These are phyloP conservation scores for Colletotrichum musae DNA, from an alignment of 2,329 filamentous ascomycete species.

Conservation along the genomic window DNA sequence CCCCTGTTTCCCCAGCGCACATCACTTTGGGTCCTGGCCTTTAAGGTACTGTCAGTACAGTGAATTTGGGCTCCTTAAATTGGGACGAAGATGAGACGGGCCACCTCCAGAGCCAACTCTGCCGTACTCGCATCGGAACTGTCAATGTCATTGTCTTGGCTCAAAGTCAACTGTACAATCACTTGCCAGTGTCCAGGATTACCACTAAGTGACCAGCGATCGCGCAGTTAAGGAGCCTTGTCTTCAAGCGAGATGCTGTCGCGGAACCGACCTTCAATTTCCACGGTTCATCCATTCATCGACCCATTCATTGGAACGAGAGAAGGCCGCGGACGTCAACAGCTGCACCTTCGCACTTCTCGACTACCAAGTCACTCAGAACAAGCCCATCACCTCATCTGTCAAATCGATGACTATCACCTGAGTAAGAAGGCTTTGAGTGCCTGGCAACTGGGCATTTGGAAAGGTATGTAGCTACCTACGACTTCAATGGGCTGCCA, in stretches of 20 bases:
- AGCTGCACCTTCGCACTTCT: not conserved
- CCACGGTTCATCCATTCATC: conserved; percentile 30
- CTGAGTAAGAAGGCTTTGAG: too few species aligned
- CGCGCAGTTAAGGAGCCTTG: too few species aligned
- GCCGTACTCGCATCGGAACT: not conserved
- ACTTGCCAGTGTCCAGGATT: too few species aligned
- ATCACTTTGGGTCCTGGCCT: conserved; percentile 3
- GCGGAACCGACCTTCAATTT: conserved; percentile 29
- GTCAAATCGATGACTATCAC: too few species aligned
- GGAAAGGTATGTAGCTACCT: too few species aligned
- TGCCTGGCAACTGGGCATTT: too few species aligned
- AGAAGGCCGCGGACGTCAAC: not conserved
- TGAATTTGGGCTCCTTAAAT: conserved; percentile 16
- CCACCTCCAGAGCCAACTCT: conserved; percentile 13
- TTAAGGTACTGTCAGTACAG: conserved; percentile 38
- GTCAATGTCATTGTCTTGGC: conserved; percentile 5
- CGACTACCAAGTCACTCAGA: not conserved
- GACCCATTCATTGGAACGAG: conserved; percentile 26
- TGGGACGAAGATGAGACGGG: conserved; percentile 38
- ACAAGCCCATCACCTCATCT: too few species aligned
- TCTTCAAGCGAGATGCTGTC: not conserved
- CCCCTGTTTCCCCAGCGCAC: not conserved
- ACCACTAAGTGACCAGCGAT: too few species aligned
- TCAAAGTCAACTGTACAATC: not conserved
- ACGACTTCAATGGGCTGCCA: too few species aligned